Evolutionary conservation across 768 basidiomycete genomes (phyloP).

Genomic region (Suillus lakei): DNA sequence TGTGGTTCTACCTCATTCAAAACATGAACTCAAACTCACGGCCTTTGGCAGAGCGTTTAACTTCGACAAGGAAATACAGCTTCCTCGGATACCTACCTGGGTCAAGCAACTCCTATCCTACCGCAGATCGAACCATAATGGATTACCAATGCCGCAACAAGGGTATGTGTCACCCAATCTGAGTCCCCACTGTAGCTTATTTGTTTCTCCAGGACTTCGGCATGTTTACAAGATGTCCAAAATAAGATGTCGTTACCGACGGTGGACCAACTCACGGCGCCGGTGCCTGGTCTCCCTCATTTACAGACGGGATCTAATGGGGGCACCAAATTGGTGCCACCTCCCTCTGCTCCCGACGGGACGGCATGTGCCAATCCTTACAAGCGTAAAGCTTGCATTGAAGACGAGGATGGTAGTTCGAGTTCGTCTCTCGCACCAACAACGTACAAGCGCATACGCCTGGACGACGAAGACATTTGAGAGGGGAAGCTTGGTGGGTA

Average conservation of each 20-base stretch:
- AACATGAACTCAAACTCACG: background rate
- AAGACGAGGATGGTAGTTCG: no score
- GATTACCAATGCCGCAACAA: background rate
- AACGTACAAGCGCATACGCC: background rate
- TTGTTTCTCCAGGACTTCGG: background rate
- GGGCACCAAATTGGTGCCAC: no score
- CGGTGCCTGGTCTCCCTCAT: background rate
- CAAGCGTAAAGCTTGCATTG: background rate
- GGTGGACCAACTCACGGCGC: background rate
- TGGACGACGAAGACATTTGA: background rate
- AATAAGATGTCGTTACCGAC: background rate
- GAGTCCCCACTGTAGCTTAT: background rate
- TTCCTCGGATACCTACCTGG: no score
- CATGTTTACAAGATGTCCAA: background rate
- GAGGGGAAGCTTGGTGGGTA: background rate
- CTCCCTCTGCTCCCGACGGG: no score
- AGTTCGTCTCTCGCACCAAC: background rate
- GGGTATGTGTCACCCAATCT: background rate
- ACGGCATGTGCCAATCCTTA: no score
- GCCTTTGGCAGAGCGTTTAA: background rate
- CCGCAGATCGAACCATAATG: background rate
- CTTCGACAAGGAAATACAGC: background rate
- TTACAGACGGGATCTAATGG: background rate
- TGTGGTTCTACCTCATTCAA: background rate
- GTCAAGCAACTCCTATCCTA: background rate